A percentile compares a stretch with the other conserved stretches of the same genome.
phyloP scores from a whole-genome alignment of 352 stramenopile genomes.

The Pythium myriotylum region DNA sequence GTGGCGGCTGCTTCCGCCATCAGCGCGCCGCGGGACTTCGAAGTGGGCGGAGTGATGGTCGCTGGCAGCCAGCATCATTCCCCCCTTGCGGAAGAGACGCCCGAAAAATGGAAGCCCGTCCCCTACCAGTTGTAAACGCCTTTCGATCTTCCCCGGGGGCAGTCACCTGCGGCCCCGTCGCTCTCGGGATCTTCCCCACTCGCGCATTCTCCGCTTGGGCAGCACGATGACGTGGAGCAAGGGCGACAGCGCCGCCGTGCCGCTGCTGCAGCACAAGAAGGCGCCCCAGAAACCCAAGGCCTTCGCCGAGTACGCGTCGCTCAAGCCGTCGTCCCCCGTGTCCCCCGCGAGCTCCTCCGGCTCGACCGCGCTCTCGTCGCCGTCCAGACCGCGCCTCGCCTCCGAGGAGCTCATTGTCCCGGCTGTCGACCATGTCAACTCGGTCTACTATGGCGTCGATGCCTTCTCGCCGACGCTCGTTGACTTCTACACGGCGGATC shows the following conservation, averaged over 20 bases:
- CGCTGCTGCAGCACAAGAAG: conserved; percentile 16
- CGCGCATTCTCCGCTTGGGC: conserved; percentile 11
- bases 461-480: conserved; percentile 86
- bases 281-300: conserved; percentile 11
- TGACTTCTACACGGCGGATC: conserved; percentile 84
- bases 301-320: conserved; percentile 17
- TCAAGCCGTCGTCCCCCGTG: conserved; percentile 8
- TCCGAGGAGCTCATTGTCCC: conserved; percentile 85
- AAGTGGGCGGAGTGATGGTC: conserved; percentile 18
- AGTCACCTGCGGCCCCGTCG: conserved; percentile 3
- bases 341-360: conserved; percentile 27
- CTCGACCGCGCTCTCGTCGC: conserved; percentile 26
- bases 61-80: neutral
- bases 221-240: conserved; percentile 25
- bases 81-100: too few relatives aligned
- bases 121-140: neutral
- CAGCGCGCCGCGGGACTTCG: neutral
- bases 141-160: conserved; percentile 17
- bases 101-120: conserved; percentile 2
- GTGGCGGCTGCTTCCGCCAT: too few relatives aligned
- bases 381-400: conserved; percentile 48
- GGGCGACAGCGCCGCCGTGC: conserved; percentile 22
- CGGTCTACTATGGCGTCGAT: conserved; percentile 87
- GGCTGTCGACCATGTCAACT: conserved; percentile 68
- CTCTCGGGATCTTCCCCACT: too few relatives aligned